Percentiles rank a stretch among this genome's conserved stretches.
Conservation (phyloP, 148 eudicot species). For the Pharnaceum exiguum region DNA sequence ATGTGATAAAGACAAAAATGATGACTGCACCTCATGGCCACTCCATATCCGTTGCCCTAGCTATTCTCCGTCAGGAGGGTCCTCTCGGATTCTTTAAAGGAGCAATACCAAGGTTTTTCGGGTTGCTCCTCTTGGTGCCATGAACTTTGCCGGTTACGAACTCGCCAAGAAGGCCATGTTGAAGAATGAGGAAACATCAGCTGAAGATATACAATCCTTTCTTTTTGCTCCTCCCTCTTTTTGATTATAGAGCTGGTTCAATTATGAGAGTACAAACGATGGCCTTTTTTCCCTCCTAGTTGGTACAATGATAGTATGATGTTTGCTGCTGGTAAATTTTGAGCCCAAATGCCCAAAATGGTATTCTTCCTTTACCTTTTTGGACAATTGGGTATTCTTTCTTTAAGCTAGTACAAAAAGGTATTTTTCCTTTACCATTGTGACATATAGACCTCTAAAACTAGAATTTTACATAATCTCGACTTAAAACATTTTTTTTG, state of each 20-base stretch:
- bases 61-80: conserved; percentile 76
- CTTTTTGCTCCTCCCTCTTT: conserved; percentile 15
- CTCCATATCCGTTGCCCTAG: conserved; percentile 50
- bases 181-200: conserved; percentile 37
- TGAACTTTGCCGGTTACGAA: conserved; percentile 95
- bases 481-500: no score
- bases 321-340: conserved; percentile 16
- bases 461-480: no score
- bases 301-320: conserved; percentile 10
- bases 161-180: conserved; percentile 83
- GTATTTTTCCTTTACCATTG: no score
- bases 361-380: no score
- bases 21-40: conserved; percentile 91
- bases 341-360: no score
- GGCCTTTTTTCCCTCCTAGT: conserved; percentile 7
- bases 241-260: conserved; percentile 17
- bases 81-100: conserved; percentile 92
- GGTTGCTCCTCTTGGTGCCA: conserved; percentile 90
- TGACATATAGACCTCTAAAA: no score
- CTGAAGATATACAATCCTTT: conserved; percentile 29
- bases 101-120: conserved; percentile 88
- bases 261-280: background rate
- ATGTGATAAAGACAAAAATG: conserved; percentile 85
- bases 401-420: no score
- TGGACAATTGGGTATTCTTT: no score